phyloP scores from a whole-genome alignment of 2,329 filamentous ascomycete species.

The Beauveria caledonica region DNA sequence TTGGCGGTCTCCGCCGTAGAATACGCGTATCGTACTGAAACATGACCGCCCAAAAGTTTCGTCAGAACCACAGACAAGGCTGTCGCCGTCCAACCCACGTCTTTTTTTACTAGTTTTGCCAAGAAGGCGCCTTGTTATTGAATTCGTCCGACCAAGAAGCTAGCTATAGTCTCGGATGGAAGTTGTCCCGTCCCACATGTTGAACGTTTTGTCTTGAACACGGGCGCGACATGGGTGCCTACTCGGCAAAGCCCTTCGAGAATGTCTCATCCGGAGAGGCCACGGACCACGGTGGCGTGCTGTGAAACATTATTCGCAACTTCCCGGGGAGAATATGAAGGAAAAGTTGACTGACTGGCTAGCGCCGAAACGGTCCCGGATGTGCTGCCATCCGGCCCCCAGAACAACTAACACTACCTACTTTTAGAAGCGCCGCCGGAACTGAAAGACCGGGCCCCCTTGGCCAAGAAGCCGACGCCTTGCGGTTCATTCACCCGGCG shows the following conservation, averaged over 20 bases:
- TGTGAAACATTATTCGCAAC: neutral
- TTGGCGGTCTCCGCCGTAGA: neutral
- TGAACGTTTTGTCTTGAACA: neutral
- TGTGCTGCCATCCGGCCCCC: neutral
- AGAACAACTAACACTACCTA: neutral
- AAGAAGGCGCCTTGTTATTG: neutral
- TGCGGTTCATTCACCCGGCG: neutral
- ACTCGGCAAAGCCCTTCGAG: neutral
- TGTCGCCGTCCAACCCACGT: neutral
- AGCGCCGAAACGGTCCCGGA: neutral
- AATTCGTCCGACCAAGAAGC: neutral
- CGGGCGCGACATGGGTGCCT: no score
- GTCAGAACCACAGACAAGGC: neutral
- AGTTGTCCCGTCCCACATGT: neutral
- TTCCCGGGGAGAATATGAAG: neutral
- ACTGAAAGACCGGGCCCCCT: neutral
- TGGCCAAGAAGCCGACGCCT: neutral
- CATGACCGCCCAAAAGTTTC: neutral
- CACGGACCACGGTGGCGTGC: no score
- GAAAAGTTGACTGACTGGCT: neutral
- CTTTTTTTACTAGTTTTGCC: neutral
- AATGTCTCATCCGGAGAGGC: neutral
- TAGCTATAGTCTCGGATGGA: neutral
- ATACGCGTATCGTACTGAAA: constrained; percentile 1
- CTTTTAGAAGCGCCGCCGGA: neutral